These are phyloP conservation scores for Tricholoma sp. DNA, from an alignment of 768 basidiomycete species.

Conservation along the genomic window DNA sequence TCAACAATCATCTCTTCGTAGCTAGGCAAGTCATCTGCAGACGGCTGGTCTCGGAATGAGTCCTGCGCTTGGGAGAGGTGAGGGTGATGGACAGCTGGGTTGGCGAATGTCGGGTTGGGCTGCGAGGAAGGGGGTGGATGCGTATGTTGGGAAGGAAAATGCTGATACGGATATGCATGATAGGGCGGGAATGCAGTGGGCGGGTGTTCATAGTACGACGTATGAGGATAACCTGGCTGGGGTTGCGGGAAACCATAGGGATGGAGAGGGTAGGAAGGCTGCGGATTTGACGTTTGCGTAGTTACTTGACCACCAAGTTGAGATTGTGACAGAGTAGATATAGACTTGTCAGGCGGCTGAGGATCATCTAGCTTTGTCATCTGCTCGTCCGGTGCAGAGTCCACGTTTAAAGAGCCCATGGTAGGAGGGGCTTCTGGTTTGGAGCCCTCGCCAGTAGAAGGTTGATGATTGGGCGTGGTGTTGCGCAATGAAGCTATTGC, in stretches of 20 bases:
- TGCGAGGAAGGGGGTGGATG: conserved; percentile 37
- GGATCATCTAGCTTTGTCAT: conserved; percentile 16
- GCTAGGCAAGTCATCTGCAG: conserved; percentile 61
- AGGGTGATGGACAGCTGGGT: conserved; percentile 26
- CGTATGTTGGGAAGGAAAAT: conserved; percentile 34
- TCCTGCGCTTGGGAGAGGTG: conserved; percentile 17
- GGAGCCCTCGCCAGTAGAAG: conserved; percentile 12
- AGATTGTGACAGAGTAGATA: conserved; percentile 14
- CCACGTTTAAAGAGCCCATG: conserved; percentile 17
- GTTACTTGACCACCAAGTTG: conserved; percentile 16
- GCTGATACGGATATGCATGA: conserved; percentile 11
- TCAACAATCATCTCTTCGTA: conserved; percentile 93
- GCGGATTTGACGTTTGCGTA: conserved; percentile 4
- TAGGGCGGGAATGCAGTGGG: conserved; percentile 42
- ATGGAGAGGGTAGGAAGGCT: conserved; percentile 43
- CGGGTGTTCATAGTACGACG: conserved; percentile 57
- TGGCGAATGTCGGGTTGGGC: conserved; percentile 29
- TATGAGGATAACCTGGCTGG: conserved; percentile 58
- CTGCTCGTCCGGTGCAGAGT: conserved; percentile 11
- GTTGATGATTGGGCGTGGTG: conserved; percentile 15
- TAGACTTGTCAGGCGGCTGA: conserved; percentile 22
- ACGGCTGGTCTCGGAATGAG: conserved; percentile 17
- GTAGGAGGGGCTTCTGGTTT: conserved; percentile 6
- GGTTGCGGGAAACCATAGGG: conserved; percentile 47
- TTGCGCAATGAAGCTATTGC: conserved; percentile 54